A percentile compares a stretch with the other conserved stretches of the same genome.
Evolutionary conservation across 2,329 filamentous ascomycete genomes (phyloP).

Genomic region (Claviceps purpurea): DNA sequence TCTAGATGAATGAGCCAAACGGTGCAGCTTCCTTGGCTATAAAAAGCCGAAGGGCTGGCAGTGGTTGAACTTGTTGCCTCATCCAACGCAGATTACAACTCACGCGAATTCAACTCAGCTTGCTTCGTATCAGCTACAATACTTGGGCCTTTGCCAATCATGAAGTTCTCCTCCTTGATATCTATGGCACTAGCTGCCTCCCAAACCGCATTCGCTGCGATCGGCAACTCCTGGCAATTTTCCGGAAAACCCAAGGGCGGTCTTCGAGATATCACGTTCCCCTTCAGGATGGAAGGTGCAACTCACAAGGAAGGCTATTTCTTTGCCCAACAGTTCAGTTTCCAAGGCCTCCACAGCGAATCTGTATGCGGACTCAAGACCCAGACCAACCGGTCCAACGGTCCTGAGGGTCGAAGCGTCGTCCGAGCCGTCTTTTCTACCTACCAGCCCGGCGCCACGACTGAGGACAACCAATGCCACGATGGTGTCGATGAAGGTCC

Average conservation of each 20-base stretch:
- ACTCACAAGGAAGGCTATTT: conserved; percentile 10
- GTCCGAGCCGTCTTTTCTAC: neutral
- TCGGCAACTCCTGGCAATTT: neutral
- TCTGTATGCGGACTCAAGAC: neutral
- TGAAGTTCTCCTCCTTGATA: neutral
- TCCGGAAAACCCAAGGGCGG: neutral
- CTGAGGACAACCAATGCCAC: neutral
- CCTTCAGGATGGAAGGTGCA: conserved; percentile 10
- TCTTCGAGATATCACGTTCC: conserved; percentile 8
- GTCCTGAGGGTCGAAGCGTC: neutral
- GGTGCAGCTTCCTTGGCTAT: neutral
- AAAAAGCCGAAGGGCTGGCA: neutral
- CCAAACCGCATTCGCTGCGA: neutral
- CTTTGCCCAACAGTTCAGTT: conserved; percentile 13
- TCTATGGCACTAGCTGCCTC: neutral
- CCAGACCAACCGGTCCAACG: neutral
- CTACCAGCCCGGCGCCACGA: neutral
- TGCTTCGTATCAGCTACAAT: neutral
- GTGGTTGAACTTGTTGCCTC: neutral
- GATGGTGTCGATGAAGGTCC: neutral
- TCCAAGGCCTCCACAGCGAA: neutral
- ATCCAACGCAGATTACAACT: neutral
- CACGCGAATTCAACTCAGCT: neutral
- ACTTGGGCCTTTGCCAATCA: neutral
- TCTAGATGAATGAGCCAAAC: neutral